phyloP scores from a whole-genome alignment of 73 alveolate genomes.

The Paramecium bursaria region DNA sequence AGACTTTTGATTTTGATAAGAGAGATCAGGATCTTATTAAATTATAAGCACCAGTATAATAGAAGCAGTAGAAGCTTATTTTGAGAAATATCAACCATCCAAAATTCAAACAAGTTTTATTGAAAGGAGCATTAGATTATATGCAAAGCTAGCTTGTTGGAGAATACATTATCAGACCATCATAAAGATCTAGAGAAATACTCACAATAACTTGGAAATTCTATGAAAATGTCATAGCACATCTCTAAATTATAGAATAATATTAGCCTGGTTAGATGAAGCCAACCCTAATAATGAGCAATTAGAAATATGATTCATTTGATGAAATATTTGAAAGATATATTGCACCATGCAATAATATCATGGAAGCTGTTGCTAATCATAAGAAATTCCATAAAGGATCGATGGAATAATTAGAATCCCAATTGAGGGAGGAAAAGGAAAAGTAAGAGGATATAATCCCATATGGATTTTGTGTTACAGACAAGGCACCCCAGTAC shows the following conservation, averaged over 20 bases:
- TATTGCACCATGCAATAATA: constrained; percentile 84
- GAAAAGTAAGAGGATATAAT: constrained; percentile 77
- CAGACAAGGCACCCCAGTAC: constrained; percentile 88
- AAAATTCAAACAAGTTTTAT: constrained; percentile 84
- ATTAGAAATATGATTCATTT: constrained; percentile 84
- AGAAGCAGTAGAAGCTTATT: constrained; percentile 4
- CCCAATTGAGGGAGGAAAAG: constrained; percentile 81
- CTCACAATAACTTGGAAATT: constrained; percentile 93
- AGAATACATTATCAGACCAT: constrained; percentile 92
- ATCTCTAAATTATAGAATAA: constrained; percentile 88
- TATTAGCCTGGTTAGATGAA: constrained; percentile 83
- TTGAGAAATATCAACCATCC: constrained; percentile 86
- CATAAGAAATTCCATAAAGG: constrained; percentile 67
- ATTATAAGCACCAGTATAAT: not conserved
- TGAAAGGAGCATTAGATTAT: constrained; percentile 79
- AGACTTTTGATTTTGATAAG: constrained; percentile 35
- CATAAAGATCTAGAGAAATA: constrained; percentile 85
- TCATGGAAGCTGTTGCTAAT: constrained; percentile 76
- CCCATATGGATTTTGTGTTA: constrained; percentile 88
- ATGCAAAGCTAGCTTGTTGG: constrained; percentile 87
- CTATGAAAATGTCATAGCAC: constrained; percentile 83
- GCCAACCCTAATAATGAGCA: constrained; percentile 79
- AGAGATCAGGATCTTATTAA: constrained; percentile 1
- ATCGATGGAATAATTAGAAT: constrained; percentile 72
- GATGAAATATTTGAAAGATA: constrained; percentile 90